A percentile compares a stretch with the other conserved stretches of the same genome.
Evolutionary conservation across 495 filamentous ascomycete genomes (phyloP).

Genomic region (Diplogelasinospora grovesii): DNA sequence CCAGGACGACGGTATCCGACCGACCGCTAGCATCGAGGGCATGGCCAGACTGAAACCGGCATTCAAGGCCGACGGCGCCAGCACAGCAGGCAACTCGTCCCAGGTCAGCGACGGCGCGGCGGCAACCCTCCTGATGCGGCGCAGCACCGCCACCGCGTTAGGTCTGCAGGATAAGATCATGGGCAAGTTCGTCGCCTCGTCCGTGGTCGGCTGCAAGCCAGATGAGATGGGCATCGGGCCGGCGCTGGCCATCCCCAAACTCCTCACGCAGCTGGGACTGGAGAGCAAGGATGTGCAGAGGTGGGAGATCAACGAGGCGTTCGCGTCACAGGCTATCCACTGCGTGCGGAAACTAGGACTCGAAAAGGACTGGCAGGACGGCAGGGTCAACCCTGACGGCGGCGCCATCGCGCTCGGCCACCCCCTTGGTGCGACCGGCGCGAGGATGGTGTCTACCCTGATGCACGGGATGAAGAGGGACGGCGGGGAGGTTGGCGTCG

Average conservation of each 20-base stretch:
- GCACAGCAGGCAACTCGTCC: constrained; percentile 80
- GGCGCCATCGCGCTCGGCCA: constrained; percentile 92
- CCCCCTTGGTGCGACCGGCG: constrained; percentile 87
- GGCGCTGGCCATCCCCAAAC: constrained; percentile 75
- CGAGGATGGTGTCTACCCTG: constrained; percentile 70
- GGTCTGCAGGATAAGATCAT: constrained; percentile 63
- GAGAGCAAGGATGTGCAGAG: constrained; percentile 62
- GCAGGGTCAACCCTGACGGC: constrained; percentile 81
- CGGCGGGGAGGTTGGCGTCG: constrained; percentile 60
- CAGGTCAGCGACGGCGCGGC: constrained; percentile 88
- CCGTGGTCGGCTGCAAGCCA: constrained; percentile 68
- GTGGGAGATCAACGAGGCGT: constrained; percentile 98
- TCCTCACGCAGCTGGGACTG: constrained; percentile 60
- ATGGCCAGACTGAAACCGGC: constrained; percentile 78
- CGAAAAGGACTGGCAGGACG: constrained; percentile 49
- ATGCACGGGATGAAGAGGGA: constrained; percentile 56
- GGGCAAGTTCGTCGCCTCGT: constrained; percentile 69
- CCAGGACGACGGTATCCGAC: constrained; percentile 76
- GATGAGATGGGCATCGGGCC: constrained; percentile 95
- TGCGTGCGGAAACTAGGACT: constrained; percentile 68
- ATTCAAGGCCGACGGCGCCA: constrained; percentile 63
- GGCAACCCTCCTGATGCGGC: constrained; percentile 72
- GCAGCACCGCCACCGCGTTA: constrained; percentile 71
- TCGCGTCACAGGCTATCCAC: constrained; percentile 82
- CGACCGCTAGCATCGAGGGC: constrained; percentile 56